Evolutionary conservation across 768 basidiomycete genomes (phyloP), one percentile per base, ranked within the genome.

Genomic region (Trametes cubensis): DNA sequence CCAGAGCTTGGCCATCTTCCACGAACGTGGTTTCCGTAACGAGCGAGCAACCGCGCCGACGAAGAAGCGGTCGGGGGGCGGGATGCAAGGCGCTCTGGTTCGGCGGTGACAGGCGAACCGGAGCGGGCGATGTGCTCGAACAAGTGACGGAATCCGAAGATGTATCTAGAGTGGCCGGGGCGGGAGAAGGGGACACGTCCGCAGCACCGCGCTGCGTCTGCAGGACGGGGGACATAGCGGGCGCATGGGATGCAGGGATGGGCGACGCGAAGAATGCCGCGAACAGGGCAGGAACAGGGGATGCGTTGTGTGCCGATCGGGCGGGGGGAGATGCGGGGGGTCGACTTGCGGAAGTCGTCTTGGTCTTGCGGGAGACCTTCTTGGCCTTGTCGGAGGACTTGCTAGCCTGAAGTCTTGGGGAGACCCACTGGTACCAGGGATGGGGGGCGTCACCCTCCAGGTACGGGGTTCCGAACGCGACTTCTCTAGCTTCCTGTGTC

Each of bases 371-470:
- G 38, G 18, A 10, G 39, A 40, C 38, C 39, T 18, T n/a, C 20
- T 23, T 20, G 39, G 25, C 52, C 56, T 38, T 53, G 46, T 23
- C 46, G 25, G 38, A 40, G 34, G 34, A 26, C 21, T 48, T 40
- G 49, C 41, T 39, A 20, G 25, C n/a, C 49, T 26, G 44, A 2
- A 60, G 45, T n/a, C 15, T 42, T 23, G 59, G 51, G 7, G 51
- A 60, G n/a, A 53, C 23, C 60, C 60, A 61, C n/a, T 54, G 52
- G 52, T 39, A 61, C 52, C 52, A 61, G 38, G 42, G 51, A 10
- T 61, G 52, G 18, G 60, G 60, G 15, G 38, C 60, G 5, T 38
- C 23, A 18, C 45, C 52, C 8, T 39, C 53, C 23, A 39, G 52
- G 52, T 48, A 61, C 10, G 60, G 52, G 10, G 52, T 47, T 4